phyloP scores from a whole-genome alignment of 2,329 filamentous ascomycete species.

The Esteya vermicola region DNA sequence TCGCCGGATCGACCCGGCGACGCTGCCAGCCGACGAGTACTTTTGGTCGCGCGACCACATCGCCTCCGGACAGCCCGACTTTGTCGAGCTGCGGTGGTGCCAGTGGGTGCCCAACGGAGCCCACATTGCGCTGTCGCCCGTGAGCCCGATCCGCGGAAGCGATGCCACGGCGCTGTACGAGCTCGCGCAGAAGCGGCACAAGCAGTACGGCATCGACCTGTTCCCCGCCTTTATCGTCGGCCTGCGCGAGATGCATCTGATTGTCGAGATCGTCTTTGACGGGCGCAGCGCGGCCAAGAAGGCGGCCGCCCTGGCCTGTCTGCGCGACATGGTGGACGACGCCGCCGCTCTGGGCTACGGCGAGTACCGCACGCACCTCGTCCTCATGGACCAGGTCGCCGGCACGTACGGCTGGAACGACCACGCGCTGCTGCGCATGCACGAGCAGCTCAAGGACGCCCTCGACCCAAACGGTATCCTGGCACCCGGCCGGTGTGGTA shows the following conservation, averaged over 20 bases:
- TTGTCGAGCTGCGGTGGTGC: conserved; percentile 23
- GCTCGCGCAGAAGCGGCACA: conserved; percentile 18
- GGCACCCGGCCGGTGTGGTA: conserved; percentile 17
- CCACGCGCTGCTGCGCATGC: conserved; percentile 23
- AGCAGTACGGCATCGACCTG: conserved; percentile 23
- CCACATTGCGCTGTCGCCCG: conserved; percentile 28
- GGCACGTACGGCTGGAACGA: conserved; percentile 27
- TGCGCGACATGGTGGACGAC: conserved; percentile 20
- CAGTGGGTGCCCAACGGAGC: conserved; percentile 28
- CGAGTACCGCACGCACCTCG: conserved; percentile 29
- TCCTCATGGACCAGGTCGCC: conserved; percentile 28
- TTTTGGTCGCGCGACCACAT: conserved; percentile 9
- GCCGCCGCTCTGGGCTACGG: conserved; percentile 24
- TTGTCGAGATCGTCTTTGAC: conserved; percentile 21
- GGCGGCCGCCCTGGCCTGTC: conserved; percentile 13
- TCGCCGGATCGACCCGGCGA: conserved; percentile 14
- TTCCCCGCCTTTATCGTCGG: conserved; percentile 26
- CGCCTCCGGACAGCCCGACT: conserved; percentile 5
- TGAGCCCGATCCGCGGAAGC: conserved; percentile 25
- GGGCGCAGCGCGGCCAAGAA: conserved; percentile 12
- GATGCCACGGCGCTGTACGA: conserved; percentile 25
- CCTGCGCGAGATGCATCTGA: conserved; percentile 18
- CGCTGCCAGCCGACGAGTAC: conserved; percentile 10
- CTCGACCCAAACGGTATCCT: conserved; percentile 24
- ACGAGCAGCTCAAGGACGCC: conserved; percentile 25